Evolutionary conservation across 2,329 filamentous ascomycete species (phyloP), one percentile per base, ranked within the genome.

Genomic region (Fusarium compactum): DNA sequence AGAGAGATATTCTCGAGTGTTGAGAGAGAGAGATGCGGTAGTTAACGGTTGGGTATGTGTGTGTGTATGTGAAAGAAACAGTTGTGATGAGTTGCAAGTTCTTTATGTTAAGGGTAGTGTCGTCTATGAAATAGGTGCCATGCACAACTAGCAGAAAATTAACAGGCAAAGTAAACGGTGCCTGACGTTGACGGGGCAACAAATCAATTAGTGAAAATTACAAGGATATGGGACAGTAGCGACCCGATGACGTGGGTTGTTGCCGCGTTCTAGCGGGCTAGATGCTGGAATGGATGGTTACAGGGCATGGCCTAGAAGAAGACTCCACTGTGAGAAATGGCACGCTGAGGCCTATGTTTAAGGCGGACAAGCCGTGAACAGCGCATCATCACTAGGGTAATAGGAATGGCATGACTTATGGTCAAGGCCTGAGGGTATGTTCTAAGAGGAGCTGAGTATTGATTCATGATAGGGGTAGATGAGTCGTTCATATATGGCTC

Each of bases 181-280:
- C 15, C 25, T 46, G 7, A 16, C 18, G 76, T 78, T 70, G 67
- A 61, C 73, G 16, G 65, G 67, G 75, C 74, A 78, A 78, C 76
- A 32, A 20, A n/a, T 29, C 40, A 38, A 50, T 61, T 61, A 62
- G 48, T 32, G 54, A 66, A 72, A 69, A 61, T 53, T 65, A 25
- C 55, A 58, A 34, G 62, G 62, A 32, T 55, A 18, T 9, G 47
- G 58, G 52, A 44, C 46, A 65, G 63, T 38, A 56, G 43, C 44
- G 63, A 48, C 40, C 29, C n/a, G 48, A 58, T 67, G 63, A 66
- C 56, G 63, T 34, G 52, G 47, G 38, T 32, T 54, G 32, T 47
- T 67, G 52, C 54, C 34, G 62, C 47, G 32, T 58, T 59, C 53
- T 68, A 59, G 58, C 27, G 52, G 59, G 47, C 38, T 44, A 34